phyloP scores from a whole-genome alignment of 1,284 basidiomycete species.

The Marasmius sp. region DNA sequence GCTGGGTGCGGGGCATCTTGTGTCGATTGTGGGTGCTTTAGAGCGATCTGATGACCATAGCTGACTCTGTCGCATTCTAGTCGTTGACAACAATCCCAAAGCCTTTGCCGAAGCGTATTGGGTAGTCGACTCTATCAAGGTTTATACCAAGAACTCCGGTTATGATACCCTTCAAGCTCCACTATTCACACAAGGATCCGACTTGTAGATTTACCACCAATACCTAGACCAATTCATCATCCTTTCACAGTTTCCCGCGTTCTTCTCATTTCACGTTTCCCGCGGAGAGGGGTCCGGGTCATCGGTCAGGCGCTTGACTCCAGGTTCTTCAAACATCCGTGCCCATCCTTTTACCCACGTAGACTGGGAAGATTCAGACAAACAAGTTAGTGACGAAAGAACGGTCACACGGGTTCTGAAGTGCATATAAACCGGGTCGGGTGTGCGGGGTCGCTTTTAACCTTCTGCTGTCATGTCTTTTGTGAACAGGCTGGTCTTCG shows the following conservation, averaged over 20 bases:
- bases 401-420: too few relatives aligned
- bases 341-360: background rate
- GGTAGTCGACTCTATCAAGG: conserved; percentile 57
- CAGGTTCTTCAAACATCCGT: background rate
- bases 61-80: conserved; percentile 25
- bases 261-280: too few relatives aligned
- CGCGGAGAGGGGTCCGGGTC: too few relatives aligned
- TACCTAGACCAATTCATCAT: too few relatives aligned
- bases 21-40: conserved; percentile 36
- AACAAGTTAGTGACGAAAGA: background rate
- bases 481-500: too few relatives aligned
- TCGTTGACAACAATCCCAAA: conserved; percentile 52
- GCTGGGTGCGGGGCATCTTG: conserved; percentile 39
- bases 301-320: too few relatives aligned
- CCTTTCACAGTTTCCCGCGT: too few relatives aligned
- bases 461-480: too few relatives aligned
- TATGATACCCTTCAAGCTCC: background rate
- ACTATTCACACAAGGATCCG: too few relatives aligned
- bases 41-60: background rate
- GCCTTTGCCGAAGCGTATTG: conserved; percentile 62
- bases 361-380: background rate
- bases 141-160: conserved; percentile 41
- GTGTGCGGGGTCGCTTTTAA: too few relatives aligned
- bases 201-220: too few relatives aligned
- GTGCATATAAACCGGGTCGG: too few relatives aligned